Base-by-base conservation (phyloP, 2,329 filamentous ascomycete species). In the Arthroderma uncinatum region DNA sequence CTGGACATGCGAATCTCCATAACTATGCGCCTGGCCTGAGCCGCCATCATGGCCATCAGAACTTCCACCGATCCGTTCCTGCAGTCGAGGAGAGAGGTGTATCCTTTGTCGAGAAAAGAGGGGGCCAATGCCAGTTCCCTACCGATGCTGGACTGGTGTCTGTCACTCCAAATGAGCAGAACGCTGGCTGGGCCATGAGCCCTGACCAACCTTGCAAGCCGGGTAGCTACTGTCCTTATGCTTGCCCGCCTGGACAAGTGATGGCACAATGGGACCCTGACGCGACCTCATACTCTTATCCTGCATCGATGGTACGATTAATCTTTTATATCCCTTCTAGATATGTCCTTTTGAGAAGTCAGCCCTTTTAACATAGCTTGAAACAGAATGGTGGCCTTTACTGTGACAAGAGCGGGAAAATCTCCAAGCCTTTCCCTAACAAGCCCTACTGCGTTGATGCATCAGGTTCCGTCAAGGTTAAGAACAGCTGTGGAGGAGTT, bases 141-240 rank as follows among this genome's bases (percentile, higher is more conserved):
- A 74, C 76, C 34, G 77, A 86, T 65, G 78, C 80, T 30, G 84
- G 85, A 55, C 72, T 91, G 65, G 80, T 89, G 47, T 70, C 81
- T 12, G 78, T 92, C 55, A 87, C 85, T 8, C 85, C 85, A 3
- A 74, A 74, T 55, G 68, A 70, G 44, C 67, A 73, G 68, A 92
- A 92, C 72, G 84, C 77, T 53, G 87, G 87, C 60, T 92, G 87
- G 83, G 87, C 87, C 42, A 83, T 91, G 81, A 86, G 84, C 65
- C 86, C 87, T 2, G 83, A 91, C 69, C 80, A 86, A 67, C 69
- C 79, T 56, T 91, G 87, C 70, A 76, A 74, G 58, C 79, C 82
- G 3, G 85, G 82, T 58, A 80, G 70, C 62, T 90, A 85, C 71
- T 91, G 87, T 67, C 87, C 87, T 1, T 84, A 87, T 68, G 87